These are phyloP conservation scores for Monosporozyma servazzii DNA, from an alignment of 805 yeast genomes.

Conservation along the genomic window DNA sequence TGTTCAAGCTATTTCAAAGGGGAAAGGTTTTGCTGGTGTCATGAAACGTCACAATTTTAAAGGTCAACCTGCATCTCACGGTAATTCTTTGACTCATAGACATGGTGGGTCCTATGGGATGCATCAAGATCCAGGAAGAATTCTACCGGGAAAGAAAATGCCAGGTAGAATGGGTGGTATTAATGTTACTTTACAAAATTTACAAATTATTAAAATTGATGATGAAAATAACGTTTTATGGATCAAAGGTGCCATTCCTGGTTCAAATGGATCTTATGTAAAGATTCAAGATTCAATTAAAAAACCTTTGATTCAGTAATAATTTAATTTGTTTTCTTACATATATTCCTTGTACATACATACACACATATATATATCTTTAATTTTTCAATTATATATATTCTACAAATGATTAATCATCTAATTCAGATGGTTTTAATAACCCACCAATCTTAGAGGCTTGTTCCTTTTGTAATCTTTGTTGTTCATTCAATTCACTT, in stretches of 20 bases:
- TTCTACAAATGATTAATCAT: constrained; percentile 50
- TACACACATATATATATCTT: background rate
- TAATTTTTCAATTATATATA: constrained; percentile 5
- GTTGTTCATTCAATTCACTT: constrained; percentile 59
- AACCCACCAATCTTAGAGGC: constrained; percentile 88
- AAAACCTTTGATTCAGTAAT: constrained; percentile 9
- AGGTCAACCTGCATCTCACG: constrained; percentile 90
- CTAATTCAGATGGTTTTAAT: constrained; percentile 89
- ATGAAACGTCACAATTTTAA: constrained; percentile 89
- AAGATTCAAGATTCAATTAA: constrained; percentile 73
- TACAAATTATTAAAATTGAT: constrained; percentile 68
- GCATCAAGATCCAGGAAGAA: constrained; percentile 92
- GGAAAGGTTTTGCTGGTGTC: constrained; percentile 97
- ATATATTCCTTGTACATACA: background rate
- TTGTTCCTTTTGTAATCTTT: constrained; percentile 61
- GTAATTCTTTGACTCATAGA: constrained; percentile 89
- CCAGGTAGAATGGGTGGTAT: constrained; percentile 93
- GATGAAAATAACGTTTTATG: constrained; percentile 73
- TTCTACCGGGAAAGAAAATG: constrained; percentile 94
- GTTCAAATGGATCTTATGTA: constrained; percentile 70
- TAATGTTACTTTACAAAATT: constrained; percentile 64
- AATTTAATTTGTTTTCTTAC: background rate
- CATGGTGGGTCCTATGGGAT: constrained; percentile 97
- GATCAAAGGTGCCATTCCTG: constrained; percentile 86
- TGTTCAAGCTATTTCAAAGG: constrained; percentile 68